Base-by-base conservation (phyloP, 2,329 filamentous ascomycete genomes). In the Colletotrichum abscissum region DNA sequence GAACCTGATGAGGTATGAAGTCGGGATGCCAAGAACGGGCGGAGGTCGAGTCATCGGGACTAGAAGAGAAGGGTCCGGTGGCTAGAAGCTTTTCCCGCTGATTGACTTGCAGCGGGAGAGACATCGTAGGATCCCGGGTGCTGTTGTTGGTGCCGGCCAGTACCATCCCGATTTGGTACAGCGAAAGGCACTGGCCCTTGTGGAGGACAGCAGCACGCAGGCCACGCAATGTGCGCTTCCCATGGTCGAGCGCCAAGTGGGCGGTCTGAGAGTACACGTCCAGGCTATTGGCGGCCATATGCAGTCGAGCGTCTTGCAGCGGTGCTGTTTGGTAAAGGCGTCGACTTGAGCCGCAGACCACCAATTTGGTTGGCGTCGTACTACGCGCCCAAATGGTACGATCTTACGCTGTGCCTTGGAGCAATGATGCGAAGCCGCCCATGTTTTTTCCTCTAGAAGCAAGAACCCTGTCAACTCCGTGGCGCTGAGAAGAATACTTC, bases 31-130 rank as follows among this genome's bases (percentile, higher is more conserved):
- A 70, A 73, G 67, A 26, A 46, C 28, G 28, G 24, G 30, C 33
- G 35, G 38, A 30, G 52, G 57, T 16, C 38, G 35, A 30, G 42
- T 35, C 30, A 65, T 49, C 16, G 66, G 60, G 46, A 33, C 67
- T 60, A 73, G 67, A 70, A 73, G 42, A 28, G 33, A 22, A 22
- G 54, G 46, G 66, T 30, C 68, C 33, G 24, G 60, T 66, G 16
- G 49, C 67, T 63, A 70, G 71, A 70, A 73, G 62, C 60, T n/a
- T 62, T 62, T 56, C 60, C 55, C 42, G 49, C 46, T 42, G 22
- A 26, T n/a, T 69, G 42, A 16, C 33, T 58, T 49, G 42, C 54
- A 42, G 59, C 70, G 59, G 65, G 30, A 60, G 55, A 65, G 33
- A 38, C 54, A 55, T 62, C 56, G 26, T 49, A 30, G 59, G 35